Evolutionary conservation across 2,329 filamentous ascomycete species (phyloP), one percentile per base, ranked within the genome.

Genomic region (Sarocladium oryzae): DNA sequence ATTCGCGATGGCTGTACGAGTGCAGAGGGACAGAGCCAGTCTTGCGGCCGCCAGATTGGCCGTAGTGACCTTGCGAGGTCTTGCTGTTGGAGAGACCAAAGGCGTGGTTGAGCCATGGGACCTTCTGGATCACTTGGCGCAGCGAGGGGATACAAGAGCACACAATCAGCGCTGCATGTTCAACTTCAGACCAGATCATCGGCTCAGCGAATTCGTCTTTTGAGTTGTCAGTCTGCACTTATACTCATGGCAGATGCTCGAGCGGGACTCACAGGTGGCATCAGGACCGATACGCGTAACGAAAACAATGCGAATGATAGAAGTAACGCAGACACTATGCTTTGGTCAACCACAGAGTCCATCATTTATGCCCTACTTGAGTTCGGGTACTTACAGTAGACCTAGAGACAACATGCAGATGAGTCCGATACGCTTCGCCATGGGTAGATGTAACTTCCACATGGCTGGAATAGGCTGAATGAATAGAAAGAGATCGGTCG

Each of bases 401-500:
- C 60, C 62, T 8, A 64, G 53, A 1, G 60, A 63, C 26, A 63
- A 35, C 60, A 64, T 63, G 43, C 56, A 49, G 24, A 61, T 58
- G 23, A 63, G 52, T 4, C 60, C 62, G 20, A 63, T 51, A 18
- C 61, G 54, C 55, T 64, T 62, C 8, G 55, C 58, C 10, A 58
- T n/a, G 5, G 61, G 65, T 9, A 69, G 56, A 24, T 68, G 62
- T 30, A 70, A 54, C 28, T 61, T 63, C 54, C 62, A 63, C 54
- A 69, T 63, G n/a, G 64, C 59, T 1, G 68, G 67, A 13, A 70
- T 66, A 3, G 68, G 68, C 36, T 69, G 62, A 15, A 66, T 55
- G 51, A 69, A 68, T 7, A 70, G 55, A 23, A 66, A 56, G 41
- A 70, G 56, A 49, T 69, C 66, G 32, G 66, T 69, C 10, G 58